Evolutionary conservation across 2,329 filamentous ascomycete species (phyloP), one percentile per base, ranked within the genome.

Genomic region (Alternaria gansuensis): DNA sequence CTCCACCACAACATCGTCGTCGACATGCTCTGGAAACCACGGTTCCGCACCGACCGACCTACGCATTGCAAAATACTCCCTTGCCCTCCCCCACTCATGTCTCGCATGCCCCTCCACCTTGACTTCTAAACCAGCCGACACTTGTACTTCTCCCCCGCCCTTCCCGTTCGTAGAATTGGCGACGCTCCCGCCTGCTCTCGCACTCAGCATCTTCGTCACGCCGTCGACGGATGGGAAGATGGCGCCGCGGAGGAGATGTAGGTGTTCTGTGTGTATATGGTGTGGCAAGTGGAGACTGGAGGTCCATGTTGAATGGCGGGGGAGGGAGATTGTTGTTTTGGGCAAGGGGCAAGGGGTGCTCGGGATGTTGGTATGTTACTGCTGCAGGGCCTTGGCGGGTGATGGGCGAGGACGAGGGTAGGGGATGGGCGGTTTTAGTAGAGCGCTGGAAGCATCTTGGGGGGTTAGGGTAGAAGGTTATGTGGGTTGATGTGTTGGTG

Each of bases 201-300:
- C 63, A 28, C 63, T 60, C 10, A 70, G 34, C 10, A 67, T 44
- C 4, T 41, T 55, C 0, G 51, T 55, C 0, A 13, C 11, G 23
- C 57, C 55, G 24, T 65, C 59, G 0, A 75, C 59, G 1, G 58
- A 41, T 2, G 75, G 65, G 24, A 64, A 67, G 2, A 81, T 75
- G 6, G 70, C 69, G 11, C 81, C 82, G 37, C 69, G 72, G 28
- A 82, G 17, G 7, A 84, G 74, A 17, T 70, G 77, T 8, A 85
- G 71, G 63, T 79, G 81, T 62, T 84, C 82, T 3, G 76, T 79
- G 62, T 84, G 82, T 2, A 63, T 65, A 53, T 79, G 77, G 61
- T 85, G 83, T 17, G 17, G 17, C 78, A 81, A 84, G 65, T 85
- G 83, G 9, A 82, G 72, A 1, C 80, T 81, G 39, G 80, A 82